Base-by-base conservation (phyloP, 164 flowering plant genomes). In the Stephania japonica region DNA sequence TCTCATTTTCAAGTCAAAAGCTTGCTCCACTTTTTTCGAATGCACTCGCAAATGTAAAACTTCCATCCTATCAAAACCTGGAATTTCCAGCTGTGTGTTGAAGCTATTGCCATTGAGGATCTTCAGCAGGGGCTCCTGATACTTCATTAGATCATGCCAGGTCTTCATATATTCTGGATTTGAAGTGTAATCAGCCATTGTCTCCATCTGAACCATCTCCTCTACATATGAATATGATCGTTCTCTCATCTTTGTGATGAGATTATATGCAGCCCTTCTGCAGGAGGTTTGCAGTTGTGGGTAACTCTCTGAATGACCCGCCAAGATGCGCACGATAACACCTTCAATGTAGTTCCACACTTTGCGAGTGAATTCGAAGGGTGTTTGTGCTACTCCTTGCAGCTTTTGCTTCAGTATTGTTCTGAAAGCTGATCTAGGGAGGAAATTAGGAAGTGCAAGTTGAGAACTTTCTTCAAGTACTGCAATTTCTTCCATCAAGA, bases 121-220 rank as follows among this genome's bases (percentile, higher is more conserved):
- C 53, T 47, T 0, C 7, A 11, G 21, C 27, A 49, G 11, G 63
- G 11, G 16, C 25, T 26, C 63, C 25, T 25, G 63, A 6, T 49
- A 8, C 16, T 23, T 11, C 72, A 70, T 49, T 18, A 70, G 62
- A 14, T 21, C 12, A 53, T 16, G 16, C 62, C 62, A 70, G 11
- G 63, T 44, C 8, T 9, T 23, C 72, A 70, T 42, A 19, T 70
- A 70, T 7, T 70, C 72, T 7, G 63, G 72, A 70, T 50, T 70
- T 11, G 53, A 70, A 0, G 72, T 70, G 19, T 70, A 70, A 23
- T 50, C 72, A 7, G 42, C 61, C 1, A 50, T 21, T 42, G 25
- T 70, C 63, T 70, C 72, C 72, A 70, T 70, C 42, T 70, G 63
- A 18, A 49, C n/a, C 62, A 70, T 70, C 62, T 70, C 43, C 0